Base-by-base conservation (phyloP, 441 rosid species). In the Populus trichocarpa region DNA sequence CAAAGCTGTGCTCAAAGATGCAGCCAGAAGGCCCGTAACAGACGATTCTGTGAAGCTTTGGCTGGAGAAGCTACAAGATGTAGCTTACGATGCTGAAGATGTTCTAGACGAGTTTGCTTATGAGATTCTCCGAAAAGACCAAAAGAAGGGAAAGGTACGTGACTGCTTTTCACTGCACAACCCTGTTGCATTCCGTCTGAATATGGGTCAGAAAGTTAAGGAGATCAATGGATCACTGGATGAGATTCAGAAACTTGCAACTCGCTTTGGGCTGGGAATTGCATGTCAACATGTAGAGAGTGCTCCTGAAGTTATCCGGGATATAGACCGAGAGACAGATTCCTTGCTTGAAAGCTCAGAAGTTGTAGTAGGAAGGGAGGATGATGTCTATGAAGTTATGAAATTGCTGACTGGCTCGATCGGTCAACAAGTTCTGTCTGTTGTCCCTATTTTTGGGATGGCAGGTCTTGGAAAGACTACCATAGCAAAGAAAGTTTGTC, bases 381-480 rank as follows among this genome's bases (percentile, higher is more conserved):
- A n/a, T 67, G 81, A 80, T 59, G 73, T 75, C 4, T 68, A 6
- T 6, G 25, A 25, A 4, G n/a, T 81, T 22, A 64, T 77, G 18
- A 11, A 79, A 28, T 10, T 73, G 26, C 50, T 83, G 67, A 46
- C 20, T 36, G 8, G 38, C 69, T 76, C 77, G 2, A 38, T 6
- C 1, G 20, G 42, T 0, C 32, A 46, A 6, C 64, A 64, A 22
- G 6, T 8, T 2, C 40, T 70, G n/a, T 69, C 82, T 12, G 30
- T 79, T 1, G 12, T 81, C 13, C 22, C 84, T 2, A 71, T 81
- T 13, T 74, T 77, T 10, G 84, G 86, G 0, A 70, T 81, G 67
- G 77, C 75, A 0, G 83, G 88, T 6, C 61, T 85, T 42, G 85
- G 87, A 2, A 85, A 85, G 76, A 83, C 88, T 0, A 74, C 83